These are phyloP conservation scores for Sugiyamaella novakii DNA, from an alignment of 1,139 yeast species.

Conservation along the genomic window DNA sequence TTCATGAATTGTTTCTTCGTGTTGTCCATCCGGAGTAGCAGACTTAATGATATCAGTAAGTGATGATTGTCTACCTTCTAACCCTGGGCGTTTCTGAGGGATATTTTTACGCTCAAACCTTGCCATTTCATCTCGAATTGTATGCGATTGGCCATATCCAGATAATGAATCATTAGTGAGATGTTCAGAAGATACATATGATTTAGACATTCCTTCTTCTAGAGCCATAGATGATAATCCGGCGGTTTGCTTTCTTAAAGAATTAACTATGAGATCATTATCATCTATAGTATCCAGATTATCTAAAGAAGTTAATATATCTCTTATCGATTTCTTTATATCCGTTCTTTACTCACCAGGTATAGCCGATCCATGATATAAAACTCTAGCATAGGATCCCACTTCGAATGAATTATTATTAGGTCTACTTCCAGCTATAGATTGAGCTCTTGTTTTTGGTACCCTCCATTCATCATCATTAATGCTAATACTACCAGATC, in stretches of 20 bases:
- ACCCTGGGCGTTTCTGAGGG: background rate
- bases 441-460: slow-evolving; percentile 11
- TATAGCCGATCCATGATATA: slow-evolving; percentile 14
- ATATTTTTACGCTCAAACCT: slow-evolving; percentile 18
- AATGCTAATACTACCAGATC: slow-evolving; percentile 5
- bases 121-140: slow-evolving; percentile 22
- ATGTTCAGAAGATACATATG: slow-evolving; percentile 11
- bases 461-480: slow-evolving; percentile 17
- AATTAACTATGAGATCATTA: slow-evolving; percentile 27
- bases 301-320: slow-evolving; percentile 4
- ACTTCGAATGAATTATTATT: slow-evolving; percentile 9
- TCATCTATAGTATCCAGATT: slow-evolving; percentile 13
- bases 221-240: slow-evolving; percentile 62
- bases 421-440: slow-evolving; percentile 1
- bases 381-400: slow-evolving; percentile 19
- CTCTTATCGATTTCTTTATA: background rate
- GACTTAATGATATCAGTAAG: slow-evolving; percentile 15
- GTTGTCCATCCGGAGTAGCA: slow-evolving; percentile 4
- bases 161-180: background rate
- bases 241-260: slow-evolving; percentile 66
- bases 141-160: slow-evolving; percentile 1
- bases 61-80: slow-evolving; percentile 12
- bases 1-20: slow-evolving; percentile 6
- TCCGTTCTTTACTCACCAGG: slow-evolving; percentile 14
- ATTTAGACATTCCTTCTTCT: slow-evolving; percentile 42